Evolutionary conservation across 768 basidiomycete genomes (phyloP), one percentile per base, ranked within the genome.

Genomic region (Cyclocybe cylindracea): DNA sequence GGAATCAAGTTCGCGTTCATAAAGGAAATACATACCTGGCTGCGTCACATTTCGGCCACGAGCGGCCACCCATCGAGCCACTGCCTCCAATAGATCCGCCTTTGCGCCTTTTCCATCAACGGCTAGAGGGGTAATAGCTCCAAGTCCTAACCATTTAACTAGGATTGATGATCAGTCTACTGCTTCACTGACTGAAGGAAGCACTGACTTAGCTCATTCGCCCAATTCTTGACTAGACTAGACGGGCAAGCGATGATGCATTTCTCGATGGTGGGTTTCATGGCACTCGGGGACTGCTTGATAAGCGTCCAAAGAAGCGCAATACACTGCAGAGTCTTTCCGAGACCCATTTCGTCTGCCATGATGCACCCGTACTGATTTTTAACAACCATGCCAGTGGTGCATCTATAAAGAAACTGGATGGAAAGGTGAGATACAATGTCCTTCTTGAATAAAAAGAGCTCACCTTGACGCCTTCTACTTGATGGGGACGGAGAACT

Each of bases 331-430:
- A 99, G 78, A 11, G 95, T 96, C 70, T 97, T 95, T 13, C 93
- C 96, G 10, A 98, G 83, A 61, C 96, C 96, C 96, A 99, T 99
- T 70, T 96, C 96, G 63, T 99, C 96, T 1, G 96, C 96, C 96
- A 99, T 98, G 68, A 99, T 99, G 64, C 96, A 98, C 0, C 91
- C 92, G 54, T 86, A 88, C 55, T 96, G 93, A 61, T 93, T 90
- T 40, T 92, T 87, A 35, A 89, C 90, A 50, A 95, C 70, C 85
- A 95, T 89, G 1, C 95, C 97, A 0, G 94, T 97, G 4, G 94
- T 87, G 69, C 95, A 97, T 69, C 84, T 86, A 71, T 96, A 99
- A 67, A 99, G 69, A 69, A 99, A 98, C 94, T 99, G 59, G 33
- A 29, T 13, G 14, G 8, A 16, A 40, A 36, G 3, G 50, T 56